Base-by-base conservation (phyloP, 2,329 filamentous ascomycete genomes). In the Penicillium sp. region DNA sequence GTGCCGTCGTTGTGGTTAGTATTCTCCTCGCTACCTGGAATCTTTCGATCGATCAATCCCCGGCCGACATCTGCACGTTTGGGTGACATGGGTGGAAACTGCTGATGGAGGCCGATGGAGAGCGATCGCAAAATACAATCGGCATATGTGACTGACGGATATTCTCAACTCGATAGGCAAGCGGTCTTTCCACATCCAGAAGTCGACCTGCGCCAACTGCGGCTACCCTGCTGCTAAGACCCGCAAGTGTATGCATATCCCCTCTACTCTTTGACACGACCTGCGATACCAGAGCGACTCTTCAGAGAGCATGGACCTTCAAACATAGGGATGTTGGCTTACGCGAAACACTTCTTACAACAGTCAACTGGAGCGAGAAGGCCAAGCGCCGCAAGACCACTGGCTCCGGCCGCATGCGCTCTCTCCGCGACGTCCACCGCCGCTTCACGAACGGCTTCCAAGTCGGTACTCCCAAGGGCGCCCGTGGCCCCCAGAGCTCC, bases 321-420 rank as follows among this genome's bases (percentile, higher is more conserved):
- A 32, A 29, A 34, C 47, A 41, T 52, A 24, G 49, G 45, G 51
- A 51, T 39, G 25, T 55, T 58, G 57, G 62, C 64, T 66, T 57
- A 67, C 57, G 59, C 47, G 43, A 24, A 51, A 47, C 48, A 55
- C 55, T 59, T 50, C 59, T 47, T 29, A 54, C 48, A 54, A 73
- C 72, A 97, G 91, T 85, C 86, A 96, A 98, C 88, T 98, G 93
- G 93, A 84, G 88, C 76, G 91, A 97, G 84, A 98, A 98, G 88
- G 91, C 90, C 69, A 97, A 97, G 89, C 83, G 93, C 77, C 94
- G 93, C 86, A 97, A 96, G 90, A 96, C 91, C 72, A 91, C 88
- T 73, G 93, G 93, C 69, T 91, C 89, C 71, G 93, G 93, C 76
- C 88, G 93, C 76, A 93, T 90, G 85, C 84, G 89, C 73, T 88